Percentiles rank a stretch among this genome's conserved stretches.
These are phyloP conservation scores for Kodamaea restingae DNA, from an alignment of 805 yeast genomes.

Conservation along the genomic window DNA sequence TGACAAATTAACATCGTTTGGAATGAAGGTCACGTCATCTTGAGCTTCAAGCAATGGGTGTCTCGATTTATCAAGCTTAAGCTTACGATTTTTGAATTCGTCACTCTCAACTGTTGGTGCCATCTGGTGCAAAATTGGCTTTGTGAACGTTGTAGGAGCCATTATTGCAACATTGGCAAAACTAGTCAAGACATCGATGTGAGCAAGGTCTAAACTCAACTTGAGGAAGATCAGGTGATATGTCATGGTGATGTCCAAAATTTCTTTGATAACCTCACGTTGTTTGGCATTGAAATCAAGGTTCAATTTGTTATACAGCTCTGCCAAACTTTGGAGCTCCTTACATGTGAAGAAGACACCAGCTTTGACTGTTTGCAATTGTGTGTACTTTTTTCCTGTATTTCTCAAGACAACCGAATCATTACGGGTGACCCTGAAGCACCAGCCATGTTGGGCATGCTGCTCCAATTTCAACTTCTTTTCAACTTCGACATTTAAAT, in stretches of 20 bases:
- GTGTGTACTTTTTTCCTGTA: slow-evolving; percentile 54
- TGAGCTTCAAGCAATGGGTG: slow-evolving; percentile 95
- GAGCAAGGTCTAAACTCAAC: slow-evolving; percentile 59
- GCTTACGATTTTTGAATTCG: slow-evolving; percentile 37
- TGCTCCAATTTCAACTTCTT: slow-evolving; percentile 87
- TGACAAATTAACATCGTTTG: slow-evolving; percentile 76
- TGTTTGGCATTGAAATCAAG: slow-evolving; percentile 73
- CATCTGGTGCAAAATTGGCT: slow-evolving; percentile 65
- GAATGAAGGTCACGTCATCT: slow-evolving; percentile 83
- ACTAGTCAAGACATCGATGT: slow-evolving; percentile 76
- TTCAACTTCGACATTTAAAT: slow-evolving; percentile 75
- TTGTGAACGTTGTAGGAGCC: slow-evolving; percentile 77
- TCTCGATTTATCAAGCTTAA: slow-evolving; percentile 68
- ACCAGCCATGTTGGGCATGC: slow-evolving; percentile 89
- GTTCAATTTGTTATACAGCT: slow-evolving; percentile 54
- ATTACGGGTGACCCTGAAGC: slow-evolving; percentile 85
- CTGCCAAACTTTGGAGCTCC: slow-evolving; percentile 55
- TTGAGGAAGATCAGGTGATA: slow-evolving; percentile 75
- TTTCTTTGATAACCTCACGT: slow-evolving; percentile 73
- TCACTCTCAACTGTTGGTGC: slow-evolving; percentile 23
- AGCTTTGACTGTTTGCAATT: slow-evolving; percentile 88
- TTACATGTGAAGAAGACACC: slow-evolving; percentile 89
- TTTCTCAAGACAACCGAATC: slow-evolving; percentile 80
- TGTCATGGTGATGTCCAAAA: slow-evolving; percentile 74
- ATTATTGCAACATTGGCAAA: slow-evolving; percentile 78